These are phyloP conservation scores for Xylaria longipes DNA, from an alignment of 495 filamentous ascomycete species.

Conservation along the genomic window DNA sequence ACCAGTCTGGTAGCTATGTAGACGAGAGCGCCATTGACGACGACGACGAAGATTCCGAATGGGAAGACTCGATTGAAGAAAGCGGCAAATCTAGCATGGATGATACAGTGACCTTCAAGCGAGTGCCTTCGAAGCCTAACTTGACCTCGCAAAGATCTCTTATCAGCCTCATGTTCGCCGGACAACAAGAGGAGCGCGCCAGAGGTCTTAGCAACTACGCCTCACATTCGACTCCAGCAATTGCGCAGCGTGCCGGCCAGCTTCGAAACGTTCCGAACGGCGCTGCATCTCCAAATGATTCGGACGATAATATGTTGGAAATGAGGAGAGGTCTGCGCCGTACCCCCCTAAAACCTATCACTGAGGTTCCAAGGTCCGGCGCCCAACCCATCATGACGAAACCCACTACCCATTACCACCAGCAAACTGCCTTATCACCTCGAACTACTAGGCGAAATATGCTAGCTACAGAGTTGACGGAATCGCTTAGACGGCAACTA, in stretches of 20 bases:
- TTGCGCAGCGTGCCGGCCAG: constrained; percentile 75
- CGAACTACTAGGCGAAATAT: constrained; percentile 95
- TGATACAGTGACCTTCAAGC: constrained; percentile 79
- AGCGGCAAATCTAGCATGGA: constrained; percentile 82
- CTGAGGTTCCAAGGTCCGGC: constrained; percentile 71
- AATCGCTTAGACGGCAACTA: constrained; percentile 56
- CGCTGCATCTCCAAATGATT: constrained; percentile 72
- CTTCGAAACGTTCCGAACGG: constrained; percentile 76
- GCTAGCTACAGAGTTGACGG: constrained; percentile 85
- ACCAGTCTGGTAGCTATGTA: constrained; percentile 74
- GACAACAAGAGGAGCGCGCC: constrained; percentile 66
- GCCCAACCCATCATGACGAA: constrained; percentile 82
- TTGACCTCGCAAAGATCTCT: constrained; percentile 86
- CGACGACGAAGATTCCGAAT: constrained; percentile 84
- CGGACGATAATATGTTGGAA: constrained; percentile 71
- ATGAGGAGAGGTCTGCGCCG: constrained; percentile 61
- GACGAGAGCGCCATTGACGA: constrained; percentile 88
- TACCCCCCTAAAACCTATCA: constrained; percentile 56
- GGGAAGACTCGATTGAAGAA: constrained; percentile 93
- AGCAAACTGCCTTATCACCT: constrained; percentile 76
- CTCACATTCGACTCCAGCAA: constrained; percentile 80
- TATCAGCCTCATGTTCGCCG: constrained; percentile 87
- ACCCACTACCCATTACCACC: constrained; percentile 66
- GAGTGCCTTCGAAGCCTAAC: constrained; percentile 87
- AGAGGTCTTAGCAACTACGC: constrained; percentile 67